These are phyloP conservation scores for Fusarium marasasianum DNA, from an alignment of 2,329 filamentous ascomycete species.

Conservation along the genomic window DNA sequence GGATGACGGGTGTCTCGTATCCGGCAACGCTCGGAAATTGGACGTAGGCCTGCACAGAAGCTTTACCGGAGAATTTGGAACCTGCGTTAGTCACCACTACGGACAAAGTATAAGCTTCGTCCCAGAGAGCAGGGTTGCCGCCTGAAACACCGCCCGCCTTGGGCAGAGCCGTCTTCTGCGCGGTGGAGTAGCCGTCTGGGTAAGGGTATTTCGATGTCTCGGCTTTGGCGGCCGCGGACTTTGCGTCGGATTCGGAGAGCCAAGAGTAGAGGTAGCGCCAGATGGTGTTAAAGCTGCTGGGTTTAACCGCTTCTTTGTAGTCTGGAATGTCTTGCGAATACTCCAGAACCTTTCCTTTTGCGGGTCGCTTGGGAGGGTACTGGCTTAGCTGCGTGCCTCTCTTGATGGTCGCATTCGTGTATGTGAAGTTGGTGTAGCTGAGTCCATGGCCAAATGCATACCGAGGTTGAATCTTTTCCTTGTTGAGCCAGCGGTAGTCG, in stretches of 20 bases:
- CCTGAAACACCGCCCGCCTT: conserved; percentile 75
- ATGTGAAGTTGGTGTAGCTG: conserved; percentile 79
- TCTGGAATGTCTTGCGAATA: conserved; percentile 63
- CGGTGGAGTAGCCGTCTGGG: conserved; percentile 70
- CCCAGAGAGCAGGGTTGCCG: conserved; percentile 74
- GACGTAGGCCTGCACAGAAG: conserved; percentile 58
- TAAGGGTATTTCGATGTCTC: conserved; percentile 63
- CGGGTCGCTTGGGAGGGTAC: conserved; percentile 47
- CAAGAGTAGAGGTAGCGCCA: conserved; percentile 77
- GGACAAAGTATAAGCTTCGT: conserved; percentile 53
- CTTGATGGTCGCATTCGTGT: conserved; percentile 61
- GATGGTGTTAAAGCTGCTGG: conserved; percentile 66
- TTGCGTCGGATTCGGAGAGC: conserved; percentile 56
- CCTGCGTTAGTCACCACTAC: conserved; percentile 65
- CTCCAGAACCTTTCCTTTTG: conserved; percentile 53
- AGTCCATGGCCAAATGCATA: conserved; percentile 90
- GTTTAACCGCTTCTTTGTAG: conserved; percentile 65
- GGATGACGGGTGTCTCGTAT: conserved; percentile 72
- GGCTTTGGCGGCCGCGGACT: conserved; percentile 51
- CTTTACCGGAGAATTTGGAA: conserved; percentile 52
- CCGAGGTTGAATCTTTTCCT: conserved; percentile 74
- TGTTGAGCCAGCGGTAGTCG: conserved; percentile 92
- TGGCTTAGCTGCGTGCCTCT: conserved; percentile 55
- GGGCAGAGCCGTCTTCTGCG: conserved; percentile 52
- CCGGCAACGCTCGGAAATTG: conserved; percentile 50